Base-by-base conservation (phyloP, 345 rosid species). In the Jatropha curcas region DNA sequence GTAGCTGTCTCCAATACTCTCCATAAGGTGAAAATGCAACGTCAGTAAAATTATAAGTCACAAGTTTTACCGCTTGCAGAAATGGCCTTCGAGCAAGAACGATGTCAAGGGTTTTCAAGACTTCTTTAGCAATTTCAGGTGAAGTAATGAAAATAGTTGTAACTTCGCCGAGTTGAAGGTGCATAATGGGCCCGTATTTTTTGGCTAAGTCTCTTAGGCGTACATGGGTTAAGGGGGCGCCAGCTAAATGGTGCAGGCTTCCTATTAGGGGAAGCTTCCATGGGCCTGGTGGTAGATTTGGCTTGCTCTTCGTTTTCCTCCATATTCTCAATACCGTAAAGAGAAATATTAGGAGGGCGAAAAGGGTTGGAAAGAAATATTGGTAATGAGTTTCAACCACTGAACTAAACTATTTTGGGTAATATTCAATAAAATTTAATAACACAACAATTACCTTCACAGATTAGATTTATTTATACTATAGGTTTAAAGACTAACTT, bases 231-330 rank as follows among this genome's bases (percentile, higher is more conserved):
- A 70, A 12, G 43, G 43, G 45, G 17, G 67, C 19, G 11, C 75
- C 67, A 31, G 25, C 5, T 0, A 82, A 60, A 27, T 74, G 75
- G 62, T 77, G 85, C 46, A 79, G 2, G 35, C 77, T 84, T 7
- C 87, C 87, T 7, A 84, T 68, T 22, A 84, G 0, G 34, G 85
- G 85, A 6, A 84, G 57, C 61, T 70, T 79, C 82, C 72, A 37
- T 45, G 85, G 87, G 1, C 83, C 85, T 8, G 85, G 83, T 1
- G 82, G 83, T 20, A 10, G 50, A 5, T 16, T 13, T 16, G 24
- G 62, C 13, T 34, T 7, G 63, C 0, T 28, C 28, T 60, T 60
- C 51, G 22, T 9, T 33, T n/a, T 61, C 19, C 33, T 71, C 48
- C 58, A 33, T 33, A 71, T 22, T 31, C n/a, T 68, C 61, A 68